Conservation (phyloP, 2,329 filamentous ascomycete genomes). For the Diaporthe humulicola region DNA sequence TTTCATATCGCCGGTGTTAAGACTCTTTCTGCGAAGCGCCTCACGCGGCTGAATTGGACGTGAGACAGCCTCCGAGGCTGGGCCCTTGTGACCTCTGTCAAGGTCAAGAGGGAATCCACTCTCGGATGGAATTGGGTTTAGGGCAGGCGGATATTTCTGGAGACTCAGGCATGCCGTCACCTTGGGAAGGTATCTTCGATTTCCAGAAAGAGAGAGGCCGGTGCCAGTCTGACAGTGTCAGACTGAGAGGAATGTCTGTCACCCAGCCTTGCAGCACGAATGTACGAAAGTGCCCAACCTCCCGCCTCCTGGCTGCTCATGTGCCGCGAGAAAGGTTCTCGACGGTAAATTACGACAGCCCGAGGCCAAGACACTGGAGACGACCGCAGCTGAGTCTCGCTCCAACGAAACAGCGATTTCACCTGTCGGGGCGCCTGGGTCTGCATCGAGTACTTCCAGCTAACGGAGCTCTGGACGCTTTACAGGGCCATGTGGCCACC, state of each 20-base stretch:
- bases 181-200: neutral
- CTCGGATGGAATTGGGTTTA: neutral
- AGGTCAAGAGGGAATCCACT: neutral
- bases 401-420: neutral
- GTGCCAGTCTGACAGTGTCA: neutral
- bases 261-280: neutral
- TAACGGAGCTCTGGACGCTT: neutral
- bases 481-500: neutral
- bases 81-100: conserved; percentile 11
- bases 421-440: neutral
- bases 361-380: neutral
- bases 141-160: conserved; percentile 10
- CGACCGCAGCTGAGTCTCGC: neutral
- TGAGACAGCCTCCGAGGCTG: conserved; percentile 17
- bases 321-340: neutral
- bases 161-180: neutral
- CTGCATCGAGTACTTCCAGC: neutral
- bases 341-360: neutral
- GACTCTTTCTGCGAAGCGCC: conserved; percentile 11
- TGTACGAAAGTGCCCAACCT: neutral
- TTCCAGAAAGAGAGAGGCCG: neutral
- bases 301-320: neutral
- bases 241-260: neutral
- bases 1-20: conserved; percentile 7
- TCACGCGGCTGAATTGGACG: conserved; percentile 8